Evolutionary conservation across 441 rosid species (phyloP).

Genomic region (Croton laevigatus): DNA sequence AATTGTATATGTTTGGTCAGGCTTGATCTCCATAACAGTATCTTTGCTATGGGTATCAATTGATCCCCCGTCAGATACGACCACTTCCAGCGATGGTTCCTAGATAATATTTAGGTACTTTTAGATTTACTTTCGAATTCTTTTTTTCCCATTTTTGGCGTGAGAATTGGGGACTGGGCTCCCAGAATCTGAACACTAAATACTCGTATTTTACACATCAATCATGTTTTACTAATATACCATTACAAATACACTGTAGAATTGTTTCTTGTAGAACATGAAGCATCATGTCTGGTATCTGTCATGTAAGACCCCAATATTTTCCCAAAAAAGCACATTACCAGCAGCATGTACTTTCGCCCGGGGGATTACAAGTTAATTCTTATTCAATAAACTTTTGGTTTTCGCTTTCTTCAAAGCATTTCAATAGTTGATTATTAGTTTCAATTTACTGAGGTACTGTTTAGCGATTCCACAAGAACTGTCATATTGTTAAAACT

Average conservation of each 20-base stretch:
- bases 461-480: background rate
- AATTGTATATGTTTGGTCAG: slow-evolving; percentile 80
- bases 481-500: background rate
- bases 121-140: background rate
- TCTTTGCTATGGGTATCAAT: slow-evolving; percentile 73
- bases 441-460: background rate
- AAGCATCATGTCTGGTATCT: background rate
- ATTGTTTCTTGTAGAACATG: slow-evolving; percentile 2
- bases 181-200: background rate
- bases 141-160: background rate
- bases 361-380: too few relatives aligned
- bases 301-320: background rate
- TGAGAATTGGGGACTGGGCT: background rate
- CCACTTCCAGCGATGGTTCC: slow-evolving; percentile 14
- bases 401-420: background rate
- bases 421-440: background rate
- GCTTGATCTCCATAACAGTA: slow-evolving; percentile 64
- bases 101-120: background rate
- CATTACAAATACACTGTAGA: background rate
- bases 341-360: background rate
- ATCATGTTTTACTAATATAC: background rate
- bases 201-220: background rate
- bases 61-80: slow-evolving; percentile 49
- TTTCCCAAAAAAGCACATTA: background rate
- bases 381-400: too few relatives aligned